Conservation (phyloP, 177 flowering plant genomes). For the Vitis hybrid region DNA sequence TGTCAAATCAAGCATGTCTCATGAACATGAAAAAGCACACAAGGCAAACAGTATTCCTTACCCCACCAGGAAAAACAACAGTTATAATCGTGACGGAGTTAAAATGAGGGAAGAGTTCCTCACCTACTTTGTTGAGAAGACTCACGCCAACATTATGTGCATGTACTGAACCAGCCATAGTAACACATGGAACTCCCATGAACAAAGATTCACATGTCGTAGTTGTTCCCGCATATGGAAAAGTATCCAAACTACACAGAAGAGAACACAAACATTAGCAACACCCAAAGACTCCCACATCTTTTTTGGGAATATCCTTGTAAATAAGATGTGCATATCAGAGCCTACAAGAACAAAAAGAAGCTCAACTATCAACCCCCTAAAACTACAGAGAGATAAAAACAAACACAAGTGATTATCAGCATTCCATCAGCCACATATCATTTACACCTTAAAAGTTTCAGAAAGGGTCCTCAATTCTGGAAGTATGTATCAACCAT, state of each 20-base stretch:
- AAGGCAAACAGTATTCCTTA: neutral
- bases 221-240: constrained; percentile 98
- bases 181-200: constrained; percentile 99
- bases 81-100: neutral
- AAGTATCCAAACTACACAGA: constrained; percentile 85
- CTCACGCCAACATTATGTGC: constrained; percentile 99
- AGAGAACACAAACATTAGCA: neutral
- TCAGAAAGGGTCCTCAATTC: neutral
- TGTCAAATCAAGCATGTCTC: neutral
- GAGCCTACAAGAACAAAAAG: neutral
- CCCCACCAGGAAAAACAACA: neutral
- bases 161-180: constrained; percentile 94
- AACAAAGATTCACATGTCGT: constrained; percentile 96
- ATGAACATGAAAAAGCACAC: neutral
- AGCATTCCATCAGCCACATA: neutral
- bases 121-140: constrained; percentile 84
- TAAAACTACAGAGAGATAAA: neutral
- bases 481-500: neutral
- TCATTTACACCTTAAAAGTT: neutral
- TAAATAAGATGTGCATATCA: neutral
- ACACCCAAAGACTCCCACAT: neutral
- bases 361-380: neutral
- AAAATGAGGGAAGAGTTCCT: constrained; percentile 23
- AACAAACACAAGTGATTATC: neutral
- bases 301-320: neutral